Percentiles rank a stretch among this genome's conserved stretches.
phyloP scores from a whole-genome alignment of 31 red algal species.

The Odonthalia washingtoniensis region DNA sequence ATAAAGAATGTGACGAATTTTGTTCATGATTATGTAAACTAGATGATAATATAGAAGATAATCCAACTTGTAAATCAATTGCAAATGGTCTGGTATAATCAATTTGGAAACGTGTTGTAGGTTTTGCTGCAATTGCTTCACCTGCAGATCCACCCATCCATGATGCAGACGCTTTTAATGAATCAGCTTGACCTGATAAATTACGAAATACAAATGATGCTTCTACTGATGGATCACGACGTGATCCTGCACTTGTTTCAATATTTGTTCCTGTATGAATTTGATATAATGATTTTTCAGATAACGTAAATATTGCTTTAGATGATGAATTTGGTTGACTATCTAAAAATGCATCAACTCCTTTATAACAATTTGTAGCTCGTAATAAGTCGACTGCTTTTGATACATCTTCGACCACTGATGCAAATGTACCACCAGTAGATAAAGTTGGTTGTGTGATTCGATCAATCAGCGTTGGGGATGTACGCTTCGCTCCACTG shows the following conservation, averaged over 20 bases:
- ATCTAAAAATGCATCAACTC: constrained; percentile 75
- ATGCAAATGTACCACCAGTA: constrained; percentile 57
- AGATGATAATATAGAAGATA: constrained; percentile 41
- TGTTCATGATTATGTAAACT: constrained; percentile 54
- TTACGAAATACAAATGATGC: constrained; percentile 56
- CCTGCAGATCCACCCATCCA: constrained; percentile 55
- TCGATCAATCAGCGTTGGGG: constrained; percentile 31
- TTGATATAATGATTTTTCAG: constrained; percentile 66
- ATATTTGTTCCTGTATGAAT: constrained; percentile 70
- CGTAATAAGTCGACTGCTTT: constrained; percentile 72
- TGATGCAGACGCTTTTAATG: constrained; percentile 44
- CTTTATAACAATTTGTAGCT: constrained; percentile 67
- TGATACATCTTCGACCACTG: constrained; percentile 68
- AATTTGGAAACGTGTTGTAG: constrained; percentile 35
- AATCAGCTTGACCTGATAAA: constrained; percentile 68
- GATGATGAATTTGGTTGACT: constrained; percentile 34
- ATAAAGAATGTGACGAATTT: constrained; percentile 40
- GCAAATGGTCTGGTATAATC: constrained; percentile 54
- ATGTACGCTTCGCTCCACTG: constrained; percentile 49
- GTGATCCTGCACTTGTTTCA: constrained; percentile 44
- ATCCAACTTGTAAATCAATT: constrained; percentile 39
- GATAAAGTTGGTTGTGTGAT: constrained; percentile 50
- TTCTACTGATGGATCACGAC: constrained; percentile 70
- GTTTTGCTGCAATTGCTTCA: constrained; percentile 41
- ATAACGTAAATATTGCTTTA: constrained; percentile 58